Evolutionary conservation across 2,329 filamentous ascomycete species (phyloP), one percentile per base, ranked within the genome.

Genomic region (Colletotrichum tanaceti): DNA sequence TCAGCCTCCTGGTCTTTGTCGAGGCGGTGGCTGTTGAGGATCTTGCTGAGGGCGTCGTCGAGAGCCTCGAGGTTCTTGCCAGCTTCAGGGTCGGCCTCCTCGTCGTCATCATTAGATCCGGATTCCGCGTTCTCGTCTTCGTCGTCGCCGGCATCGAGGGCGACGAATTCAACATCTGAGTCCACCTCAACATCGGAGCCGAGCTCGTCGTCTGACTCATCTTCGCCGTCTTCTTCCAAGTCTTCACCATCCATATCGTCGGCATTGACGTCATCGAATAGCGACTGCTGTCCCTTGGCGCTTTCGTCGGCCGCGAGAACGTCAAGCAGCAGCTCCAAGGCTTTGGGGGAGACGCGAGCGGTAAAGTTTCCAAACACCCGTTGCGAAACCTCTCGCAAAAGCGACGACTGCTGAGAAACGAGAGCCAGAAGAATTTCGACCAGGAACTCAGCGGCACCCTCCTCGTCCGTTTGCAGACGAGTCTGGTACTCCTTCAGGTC

Each of bases 391-490:
- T 94, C 93, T 38, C 93, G 89, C 82, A 97, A 92, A 59, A 98
- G 83, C 11, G 90, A 89, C 1, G 94, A 97, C 4, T 91, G 92
- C 70, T 93, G 93, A 0, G 94, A 93, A 2, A 97, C 88, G 81
- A 98, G 93, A 60, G 93, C 93, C n/a, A 98, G 84, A 9, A 99
- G 80, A 59, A 98, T 92, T 75, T 98, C 96, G 2, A 98, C 89
- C 10, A 98, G 80, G 32, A 93, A 86, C 74, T 93, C 90, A 0
- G 93, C 87, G 1, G 82, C 79, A 73, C 88, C 83, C 46, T 87
- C 80, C 71, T 88, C 84, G 0, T 80, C 79, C 58, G 85, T 82
- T 72, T 89, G 86, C 58, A 91, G 84, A 74, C 89, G 90, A 50
- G 91, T 85, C 68, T 91, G 91, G 77, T 91, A 94, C 68, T 91